Conservation (phyloP, 2,329 filamentous ascomycete genomes). For the Elsinoe ampelina region DNA sequence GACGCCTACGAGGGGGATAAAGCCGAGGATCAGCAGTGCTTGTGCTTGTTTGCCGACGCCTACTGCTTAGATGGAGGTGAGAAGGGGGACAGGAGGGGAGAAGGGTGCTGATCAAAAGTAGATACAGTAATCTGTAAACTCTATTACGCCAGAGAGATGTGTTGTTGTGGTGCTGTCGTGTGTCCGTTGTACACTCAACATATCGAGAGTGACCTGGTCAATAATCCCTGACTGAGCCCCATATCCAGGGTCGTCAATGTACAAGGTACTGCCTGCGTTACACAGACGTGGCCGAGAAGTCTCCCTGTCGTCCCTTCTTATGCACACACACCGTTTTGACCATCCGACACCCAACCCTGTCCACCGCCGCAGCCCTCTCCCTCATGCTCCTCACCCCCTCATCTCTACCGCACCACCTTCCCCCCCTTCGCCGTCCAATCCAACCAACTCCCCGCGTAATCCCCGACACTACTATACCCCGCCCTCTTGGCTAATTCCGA, state of each 20-base stretch:
- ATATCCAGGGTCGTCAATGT: too few species aligned
- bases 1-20: conserved; percentile 2
- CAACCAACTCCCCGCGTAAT: conserved; percentile 67
- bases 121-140: not conserved
- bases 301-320: too few species aligned
- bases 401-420: conserved; percentile 29
- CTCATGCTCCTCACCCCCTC: not conserved
- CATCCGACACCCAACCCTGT: not conserved
- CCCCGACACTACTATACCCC: conserved; percentile 62
- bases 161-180: too few species aligned
- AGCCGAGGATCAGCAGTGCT: conserved; percentile 18
- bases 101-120: not conserved
- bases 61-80: conserved; percentile 9
- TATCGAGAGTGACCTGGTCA: too few species aligned
- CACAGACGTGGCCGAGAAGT: too few species aligned
- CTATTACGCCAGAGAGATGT: not conserved
- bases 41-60: conserved; percentile 19
- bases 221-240: too few species aligned
- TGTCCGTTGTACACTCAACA: too few species aligned
- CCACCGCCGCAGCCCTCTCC: too few species aligned
- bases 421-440: conserved; percentile 76
- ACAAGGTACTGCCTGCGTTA: too few species aligned
- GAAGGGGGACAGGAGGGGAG: not conserved
- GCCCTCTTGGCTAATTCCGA: conserved; percentile 66
- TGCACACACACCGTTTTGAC: not conserved